Evolutionary conservation across 2,329 filamentous ascomycete species (phyloP).

Genomic region (Cytospora piceae): DNA sequence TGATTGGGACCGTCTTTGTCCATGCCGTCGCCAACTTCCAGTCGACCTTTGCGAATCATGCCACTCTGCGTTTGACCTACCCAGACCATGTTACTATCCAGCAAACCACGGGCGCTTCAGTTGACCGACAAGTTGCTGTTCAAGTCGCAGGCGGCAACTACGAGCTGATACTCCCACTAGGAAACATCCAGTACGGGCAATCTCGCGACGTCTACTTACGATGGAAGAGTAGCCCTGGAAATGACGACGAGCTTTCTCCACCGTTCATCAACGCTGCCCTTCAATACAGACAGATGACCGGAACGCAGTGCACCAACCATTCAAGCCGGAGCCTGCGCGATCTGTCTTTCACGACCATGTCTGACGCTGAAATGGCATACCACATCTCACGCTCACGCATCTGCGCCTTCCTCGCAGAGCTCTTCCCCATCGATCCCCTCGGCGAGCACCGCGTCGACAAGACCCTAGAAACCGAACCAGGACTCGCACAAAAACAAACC

Average conservation of each 20-base stretch:
- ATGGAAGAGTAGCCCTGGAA: slow-evolving; percentile 35
- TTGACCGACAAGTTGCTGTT: slow-evolving; percentile 36
- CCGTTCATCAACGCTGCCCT: slow-evolving; percentile 42
- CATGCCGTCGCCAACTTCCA: slow-evolving; percentile 66
- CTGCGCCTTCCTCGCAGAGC: slow-evolving; percentile 52
- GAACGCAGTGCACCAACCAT: slow-evolving; percentile 17
- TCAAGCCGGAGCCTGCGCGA: slow-evolving; percentile 32
- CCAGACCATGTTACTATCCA: slow-evolving; percentile 42
- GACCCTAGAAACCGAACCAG: not conserved
- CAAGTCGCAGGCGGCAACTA: slow-evolving; percentile 29
- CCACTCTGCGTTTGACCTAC: slow-evolving; percentile 48
- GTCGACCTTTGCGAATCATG: slow-evolving; percentile 57
- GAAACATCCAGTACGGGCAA: slow-evolving; percentile 64
- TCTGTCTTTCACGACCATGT: slow-evolving; percentile 33
- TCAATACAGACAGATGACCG: slow-evolving; percentile 40
- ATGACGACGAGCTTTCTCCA: slow-evolving; percentile 20
- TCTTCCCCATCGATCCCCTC: slow-evolving; percentile 45
- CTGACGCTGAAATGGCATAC: slow-evolving; percentile 48
- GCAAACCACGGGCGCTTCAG: slow-evolving; percentile 45
- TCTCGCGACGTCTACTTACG: slow-evolving; percentile 58
- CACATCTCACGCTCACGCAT: slow-evolving; percentile 56
- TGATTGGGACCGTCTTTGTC: slow-evolving; percentile 66
- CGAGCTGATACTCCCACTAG: slow-evolving; percentile 47
- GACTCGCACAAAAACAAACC: slow-evolving; percentile 25
- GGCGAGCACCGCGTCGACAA: slow-evolving; percentile 42